These are phyloP conservation scores for Poa annua DNA, from an alignment of 176 grass and related monocot genomes.

Conservation along the genomic window DNA sequence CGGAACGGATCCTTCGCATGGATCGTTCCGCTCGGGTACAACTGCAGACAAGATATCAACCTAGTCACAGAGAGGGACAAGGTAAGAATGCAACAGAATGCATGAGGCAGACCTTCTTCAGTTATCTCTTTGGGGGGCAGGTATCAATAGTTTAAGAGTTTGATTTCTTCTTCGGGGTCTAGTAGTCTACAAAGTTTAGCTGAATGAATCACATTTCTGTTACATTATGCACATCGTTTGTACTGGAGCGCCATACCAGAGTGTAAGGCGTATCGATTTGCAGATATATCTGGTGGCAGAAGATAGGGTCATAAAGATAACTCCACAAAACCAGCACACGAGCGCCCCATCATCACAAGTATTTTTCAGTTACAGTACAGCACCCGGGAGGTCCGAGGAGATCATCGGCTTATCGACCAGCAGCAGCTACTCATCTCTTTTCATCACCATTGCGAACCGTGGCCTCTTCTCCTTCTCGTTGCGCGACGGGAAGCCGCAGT, in stretches of 20 bases:
- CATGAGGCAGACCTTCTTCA: background rate
- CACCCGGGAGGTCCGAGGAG: conserved; percentile 48
- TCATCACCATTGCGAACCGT: conserved; percentile 64
- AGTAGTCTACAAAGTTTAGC: background rate
- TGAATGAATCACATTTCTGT: background rate
- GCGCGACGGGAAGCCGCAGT: conserved; percentile 43
- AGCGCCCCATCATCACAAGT: conserved; percentile 42
- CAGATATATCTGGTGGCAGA: conserved; percentile 89
- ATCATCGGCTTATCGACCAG: conserved; percentile 66
- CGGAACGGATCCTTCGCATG: conserved; percentile 64
- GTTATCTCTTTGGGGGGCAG: background rate
- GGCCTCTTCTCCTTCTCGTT: conserved; percentile 69
- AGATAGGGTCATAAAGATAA: conserved; percentile 64
- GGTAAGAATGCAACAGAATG: conserved; percentile 38
- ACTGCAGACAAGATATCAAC: conserved; percentile 48
- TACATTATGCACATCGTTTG: conserved; percentile 13
- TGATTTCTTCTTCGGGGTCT: background rate
- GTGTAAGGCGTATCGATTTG: background rate
- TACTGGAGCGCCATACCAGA: background rate
- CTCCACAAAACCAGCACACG: conserved; percentile 43
- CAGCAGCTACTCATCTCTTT: conserved; percentile 51
- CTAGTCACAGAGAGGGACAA: conserved; percentile 55
- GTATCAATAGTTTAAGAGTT: background rate
- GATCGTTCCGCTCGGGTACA: conserved; percentile 50
- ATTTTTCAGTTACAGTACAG: conserved; percentile 61